These are phyloP conservation scores for Saksenaea vasiformis DNA, from an alignment of 371 early-diverging fungal genomes.

Conservation along the genomic window DNA sequence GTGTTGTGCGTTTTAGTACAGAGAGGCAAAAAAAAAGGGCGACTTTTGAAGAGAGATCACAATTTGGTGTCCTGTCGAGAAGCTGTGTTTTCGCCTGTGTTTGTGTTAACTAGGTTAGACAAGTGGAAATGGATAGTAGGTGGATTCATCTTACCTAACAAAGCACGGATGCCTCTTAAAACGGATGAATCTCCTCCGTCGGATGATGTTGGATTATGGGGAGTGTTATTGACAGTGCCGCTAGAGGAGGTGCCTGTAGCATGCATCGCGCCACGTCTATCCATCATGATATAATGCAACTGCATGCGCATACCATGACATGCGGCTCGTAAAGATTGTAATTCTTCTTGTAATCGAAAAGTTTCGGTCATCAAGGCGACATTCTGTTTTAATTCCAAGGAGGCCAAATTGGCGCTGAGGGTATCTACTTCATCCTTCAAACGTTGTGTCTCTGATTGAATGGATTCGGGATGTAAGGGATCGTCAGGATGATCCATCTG, in stretches of 20 bases:
- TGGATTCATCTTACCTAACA: conserved; percentile 28
- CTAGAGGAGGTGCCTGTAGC: conserved; percentile 13
- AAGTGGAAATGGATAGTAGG: too few species aligned
- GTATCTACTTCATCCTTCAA: conserved; percentile 62
- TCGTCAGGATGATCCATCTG: conserved; percentile 24
- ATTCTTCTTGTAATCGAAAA: conserved; percentile 68
- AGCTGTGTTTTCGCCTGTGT: conserved; percentile 15
- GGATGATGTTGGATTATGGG: conserved; percentile 7
- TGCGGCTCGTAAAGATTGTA: conserved; percentile 62
- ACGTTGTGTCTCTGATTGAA: conserved; percentile 49
- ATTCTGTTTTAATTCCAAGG: conserved; percentile 69
- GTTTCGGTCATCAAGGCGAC: conserved; percentile 73
- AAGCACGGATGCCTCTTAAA: conserved; percentile 24
- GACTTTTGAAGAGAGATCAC: conserved; percentile 4
- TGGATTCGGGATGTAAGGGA: conserved; percentile 11
- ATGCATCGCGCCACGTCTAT: conserved; percentile 34
- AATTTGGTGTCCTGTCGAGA: conserved; percentile 45
- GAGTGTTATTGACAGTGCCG: conserved; percentile 1
- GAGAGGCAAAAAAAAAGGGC: neutral
- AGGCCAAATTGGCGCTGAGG: conserved; percentile 56
- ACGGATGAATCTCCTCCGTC: conserved; percentile 11
- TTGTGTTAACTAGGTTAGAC: conserved; percentile 8
- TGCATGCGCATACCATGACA: conserved; percentile 72
- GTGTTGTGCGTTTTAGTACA: too few species aligned
- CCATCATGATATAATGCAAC: conserved; percentile 67